phyloP scores from a whole-genome alignment of 2,329 filamentous ascomycete genomes.

The Colletotrichum kahawae region DNA sequence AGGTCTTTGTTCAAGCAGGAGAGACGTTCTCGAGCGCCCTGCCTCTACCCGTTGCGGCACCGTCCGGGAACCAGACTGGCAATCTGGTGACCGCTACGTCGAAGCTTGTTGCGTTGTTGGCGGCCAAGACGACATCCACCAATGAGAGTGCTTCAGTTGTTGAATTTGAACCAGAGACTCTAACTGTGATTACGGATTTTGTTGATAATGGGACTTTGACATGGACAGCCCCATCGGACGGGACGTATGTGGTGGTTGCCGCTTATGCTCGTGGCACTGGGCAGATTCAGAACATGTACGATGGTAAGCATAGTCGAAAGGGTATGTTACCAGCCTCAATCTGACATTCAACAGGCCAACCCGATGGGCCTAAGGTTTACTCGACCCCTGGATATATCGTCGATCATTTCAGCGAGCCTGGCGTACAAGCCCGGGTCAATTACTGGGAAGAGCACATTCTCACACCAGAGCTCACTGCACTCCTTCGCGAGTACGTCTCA shows the following conservation, averaged over 20 bases:
- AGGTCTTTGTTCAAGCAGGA: background rate
- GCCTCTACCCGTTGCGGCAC: background rate
- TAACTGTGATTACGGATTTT: background rate
- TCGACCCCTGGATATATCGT: background rate
- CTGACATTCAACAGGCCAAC: background rate
- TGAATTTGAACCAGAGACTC: background rate
- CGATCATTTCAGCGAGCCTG: background rate
- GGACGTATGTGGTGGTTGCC: fast-evolving
- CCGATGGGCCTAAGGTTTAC: background rate
- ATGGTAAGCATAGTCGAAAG: background rate
- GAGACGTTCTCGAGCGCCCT: background rate
- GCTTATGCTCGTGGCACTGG: background rate
- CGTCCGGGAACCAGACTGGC: background rate
- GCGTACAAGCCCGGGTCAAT: background rate
- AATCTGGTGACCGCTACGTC: background rate
- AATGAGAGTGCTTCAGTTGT: background rate
- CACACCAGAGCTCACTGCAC: background rate
- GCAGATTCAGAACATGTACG: background rate
- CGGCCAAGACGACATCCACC: background rate
- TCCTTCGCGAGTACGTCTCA: background rate
- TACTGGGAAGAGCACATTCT: background rate
- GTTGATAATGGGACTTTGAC: background rate
- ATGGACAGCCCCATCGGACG: background rate
- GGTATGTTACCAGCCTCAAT: background rate
- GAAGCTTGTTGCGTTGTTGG: background rate